Conservation (phyloP, 2,329 filamentous ascomycete genomes). For the Phaeomoniella chlamydospora region DNA sequence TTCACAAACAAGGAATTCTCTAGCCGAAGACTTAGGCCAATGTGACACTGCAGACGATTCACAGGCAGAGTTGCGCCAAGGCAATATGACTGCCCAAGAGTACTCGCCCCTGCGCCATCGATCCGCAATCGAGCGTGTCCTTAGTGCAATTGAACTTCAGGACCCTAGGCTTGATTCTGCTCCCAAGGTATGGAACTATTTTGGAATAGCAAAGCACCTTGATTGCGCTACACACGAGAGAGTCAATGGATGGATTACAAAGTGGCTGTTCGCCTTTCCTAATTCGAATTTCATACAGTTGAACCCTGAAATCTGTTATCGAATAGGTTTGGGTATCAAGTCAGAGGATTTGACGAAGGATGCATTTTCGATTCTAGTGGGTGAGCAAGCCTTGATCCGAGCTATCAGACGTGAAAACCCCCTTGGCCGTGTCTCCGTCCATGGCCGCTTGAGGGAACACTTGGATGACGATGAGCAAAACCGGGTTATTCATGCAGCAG, state of each 20-base stretch:
- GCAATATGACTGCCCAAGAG: constrained; percentile 20
- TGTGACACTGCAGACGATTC: background rate
- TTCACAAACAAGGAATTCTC: background rate
- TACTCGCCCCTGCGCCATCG: constrained; percentile 53
- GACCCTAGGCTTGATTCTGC: constrained; percentile 48
- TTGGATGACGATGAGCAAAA: constrained; percentile 42
- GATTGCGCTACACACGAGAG: constrained; percentile 21
- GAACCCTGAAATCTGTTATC: constrained; percentile 46
- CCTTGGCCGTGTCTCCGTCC: constrained; percentile 15
- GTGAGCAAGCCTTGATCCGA: constrained; percentile 40
- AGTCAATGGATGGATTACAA: constrained; percentile 32
- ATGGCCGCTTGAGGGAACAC: constrained; percentile 31
- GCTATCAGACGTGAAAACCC: constrained; percentile 2
- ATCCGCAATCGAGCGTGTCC: constrained; percentile 46
- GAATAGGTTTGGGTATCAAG: constrained; percentile 33
- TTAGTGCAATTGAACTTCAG: constrained; percentile 41
- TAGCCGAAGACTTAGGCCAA: background rate
- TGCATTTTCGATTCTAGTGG: constrained; percentile 48
- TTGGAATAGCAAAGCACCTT: constrained; percentile 45
- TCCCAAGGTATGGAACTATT: constrained; percentile 51
- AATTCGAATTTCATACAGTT: constrained; percentile 49
- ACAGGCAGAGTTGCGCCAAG: background rate
- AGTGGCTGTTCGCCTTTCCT: constrained; percentile 41
- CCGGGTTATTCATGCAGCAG: constrained; percentile 43
- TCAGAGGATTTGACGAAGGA: constrained; percentile 19